phyloP scores from a whole-genome alignment of 177 flowering plant genomes.

The Telopea speciosissima region DNA sequence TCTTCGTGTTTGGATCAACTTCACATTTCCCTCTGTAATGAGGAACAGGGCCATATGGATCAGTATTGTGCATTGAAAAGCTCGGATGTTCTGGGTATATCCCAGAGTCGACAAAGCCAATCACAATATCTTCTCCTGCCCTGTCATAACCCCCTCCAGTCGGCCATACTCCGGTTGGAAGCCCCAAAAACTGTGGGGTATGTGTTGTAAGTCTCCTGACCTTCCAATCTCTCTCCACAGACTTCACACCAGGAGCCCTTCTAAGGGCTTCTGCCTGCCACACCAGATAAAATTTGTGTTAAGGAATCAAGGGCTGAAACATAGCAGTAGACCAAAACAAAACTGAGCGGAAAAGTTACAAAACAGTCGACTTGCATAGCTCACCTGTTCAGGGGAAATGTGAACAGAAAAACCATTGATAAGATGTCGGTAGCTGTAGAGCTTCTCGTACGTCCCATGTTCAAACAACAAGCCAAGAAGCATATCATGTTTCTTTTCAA shows the following conservation, averaged over 20 bases:
- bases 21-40: slow-evolving; percentile 91
- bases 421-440: slow-evolving; percentile 91
- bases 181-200: slow-evolving; percentile 95
- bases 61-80: slow-evolving; percentile 55
- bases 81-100: slow-evolving; percentile 91
- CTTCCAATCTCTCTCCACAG: slow-evolving; percentile 93
- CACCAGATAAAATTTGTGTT: slow-evolving; percentile 19
- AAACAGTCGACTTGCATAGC: slow-evolving; percentile 3
- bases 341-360: not conserved
- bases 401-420: slow-evolving; percentile 92
- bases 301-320: not conserved
- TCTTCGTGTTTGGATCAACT: slow-evolving; percentile 68
- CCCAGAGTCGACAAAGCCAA: slow-evolving; percentile 95
- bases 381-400: slow-evolving; percentile 85
- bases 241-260: slow-evolving; percentile 71
- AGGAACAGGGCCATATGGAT: slow-evolving; percentile 78
- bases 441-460: slow-evolving; percentile 65
- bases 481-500: slow-evolving; percentile 87
- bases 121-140: slow-evolving; percentile 95
- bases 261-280: slow-evolving; percentile 84
- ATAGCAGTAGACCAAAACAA: not conserved
- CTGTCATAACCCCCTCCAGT: slow-evolving; percentile 90
- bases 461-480: slow-evolving; percentile 81
- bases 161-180: slow-evolving; percentile 99
- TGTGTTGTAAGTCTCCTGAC: slow-evolving; percentile 86